phyloP scores from a whole-genome alignment of 2,329 filamentous ascomycete species.

The Herpotrichia juniperi region DNA sequence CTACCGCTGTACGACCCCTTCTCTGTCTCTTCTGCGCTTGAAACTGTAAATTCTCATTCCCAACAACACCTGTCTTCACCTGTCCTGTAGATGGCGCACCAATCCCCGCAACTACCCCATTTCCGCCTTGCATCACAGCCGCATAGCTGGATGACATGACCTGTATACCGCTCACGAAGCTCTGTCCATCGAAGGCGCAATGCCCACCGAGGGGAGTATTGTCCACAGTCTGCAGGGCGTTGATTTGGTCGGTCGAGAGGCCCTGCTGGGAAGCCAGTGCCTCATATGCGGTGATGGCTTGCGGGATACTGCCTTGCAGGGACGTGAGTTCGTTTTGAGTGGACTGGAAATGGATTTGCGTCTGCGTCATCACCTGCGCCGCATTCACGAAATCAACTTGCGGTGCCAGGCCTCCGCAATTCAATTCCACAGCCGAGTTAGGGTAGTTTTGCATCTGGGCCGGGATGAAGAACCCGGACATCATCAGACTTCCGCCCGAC shows the following conservation, averaged over 20 bases:
- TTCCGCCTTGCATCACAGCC: constrained; percentile 60
- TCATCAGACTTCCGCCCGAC: constrained; percentile 59
- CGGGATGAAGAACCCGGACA: constrained; percentile 65
- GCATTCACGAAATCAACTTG: constrained; percentile 58
- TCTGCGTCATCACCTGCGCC: constrained; percentile 51
- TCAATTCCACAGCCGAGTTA: constrained; percentile 60
- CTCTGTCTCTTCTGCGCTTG: constrained; percentile 29
- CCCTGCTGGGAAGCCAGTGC: constrained; percentile 53
- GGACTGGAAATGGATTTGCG: constrained; percentile 63
- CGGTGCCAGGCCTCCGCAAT: constrained; percentile 61
- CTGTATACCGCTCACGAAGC: constrained; percentile 63
- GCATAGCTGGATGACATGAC: constrained; percentile 61
- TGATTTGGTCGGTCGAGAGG: constrained; percentile 53
- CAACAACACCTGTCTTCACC: constrained; percentile 57
- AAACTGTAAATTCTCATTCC: constrained; percentile 56
- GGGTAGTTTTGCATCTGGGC: constrained; percentile 59
- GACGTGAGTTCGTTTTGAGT: constrained; percentile 58
- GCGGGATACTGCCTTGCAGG: constrained; percentile 59
- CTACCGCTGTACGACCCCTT: too few relatives aligned
- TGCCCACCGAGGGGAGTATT: constrained; percentile 63
- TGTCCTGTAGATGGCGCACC: constrained; percentile 47
- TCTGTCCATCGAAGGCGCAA: constrained; percentile 63
- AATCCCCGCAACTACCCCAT: constrained; percentile 58
- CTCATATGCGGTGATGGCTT: constrained; percentile 59
- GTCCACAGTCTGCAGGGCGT: constrained; percentile 62